phyloP scores from a whole-genome alignment of 2,329 filamentous ascomycete genomes.

The Cladosporium phlei region DNA sequence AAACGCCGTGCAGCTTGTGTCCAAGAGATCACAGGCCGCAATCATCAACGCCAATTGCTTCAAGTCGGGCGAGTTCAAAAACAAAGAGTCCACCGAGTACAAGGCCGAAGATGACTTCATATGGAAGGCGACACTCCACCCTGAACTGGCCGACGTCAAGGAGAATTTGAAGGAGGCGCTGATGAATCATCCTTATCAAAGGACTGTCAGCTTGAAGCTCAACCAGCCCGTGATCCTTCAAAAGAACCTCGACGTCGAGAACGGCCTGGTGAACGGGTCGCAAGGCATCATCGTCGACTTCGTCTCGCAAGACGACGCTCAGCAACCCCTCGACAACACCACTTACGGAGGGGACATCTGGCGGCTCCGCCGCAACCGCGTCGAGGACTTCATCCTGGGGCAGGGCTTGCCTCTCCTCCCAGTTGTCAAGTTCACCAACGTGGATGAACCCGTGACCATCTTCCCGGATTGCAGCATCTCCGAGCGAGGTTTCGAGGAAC shows the following conservation, averaged over 20 bases:
- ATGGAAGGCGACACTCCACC: not conserved
- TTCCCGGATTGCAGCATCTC: conserved; percentile 49
- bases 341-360: not conserved
- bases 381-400: conserved; percentile 37
- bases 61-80: too few species aligned
- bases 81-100: conserved; percentile 3
- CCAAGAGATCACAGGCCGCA: not conserved
- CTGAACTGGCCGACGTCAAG: not conserved
- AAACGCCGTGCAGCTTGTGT: not conserved
- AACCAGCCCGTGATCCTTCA: conserved; percentile 52
- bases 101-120: conserved; percentile 18
- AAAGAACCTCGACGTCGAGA: conserved; percentile 43
- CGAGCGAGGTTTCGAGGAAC: conserved; percentile 42
- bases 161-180: not conserved
- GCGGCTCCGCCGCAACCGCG: conserved; percentile 33
- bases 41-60: not conserved
- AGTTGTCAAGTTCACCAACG: conserved; percentile 52
- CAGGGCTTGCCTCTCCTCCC: not conserved
- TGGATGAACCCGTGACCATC: conserved; percentile 39
- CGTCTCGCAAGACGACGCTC: conserved; percentile 4
- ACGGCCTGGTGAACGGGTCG: conserved; percentile 43
- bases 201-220: conserved; percentile 44
- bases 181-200: conserved; percentile 44
- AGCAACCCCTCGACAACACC: not conserved
- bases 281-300: conserved; percentile 43